Conservation (phyloP, 306 rosid genomes). For the Mucuna pruriens region DNA sequence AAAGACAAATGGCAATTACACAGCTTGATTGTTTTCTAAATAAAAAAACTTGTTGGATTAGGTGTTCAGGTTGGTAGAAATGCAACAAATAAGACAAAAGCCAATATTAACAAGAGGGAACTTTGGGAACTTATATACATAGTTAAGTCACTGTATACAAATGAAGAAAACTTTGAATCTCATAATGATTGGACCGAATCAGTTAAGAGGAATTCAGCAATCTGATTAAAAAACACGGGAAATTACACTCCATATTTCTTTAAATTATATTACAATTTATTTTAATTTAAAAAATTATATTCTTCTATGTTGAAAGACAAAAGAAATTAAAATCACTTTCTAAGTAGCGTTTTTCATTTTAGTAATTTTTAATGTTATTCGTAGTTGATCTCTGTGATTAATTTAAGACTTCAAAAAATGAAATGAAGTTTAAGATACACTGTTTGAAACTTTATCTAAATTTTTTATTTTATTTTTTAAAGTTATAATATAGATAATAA, state of each 20-base stretch:
- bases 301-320: background rate
- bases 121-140: slow-evolving; percentile 15
- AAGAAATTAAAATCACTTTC: background rate
- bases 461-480: background rate
- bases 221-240: slow-evolving; percentile 33
- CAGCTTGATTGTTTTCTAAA: slow-evolving; percentile 34
- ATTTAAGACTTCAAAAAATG: background rate
- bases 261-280: background rate
- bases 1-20: slow-evolving; percentile 42
- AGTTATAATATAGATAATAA: background rate
- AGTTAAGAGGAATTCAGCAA: slow-evolving; percentile 26
- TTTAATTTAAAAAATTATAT: background rate
- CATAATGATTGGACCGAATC: background rate
- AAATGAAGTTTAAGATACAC: background rate
- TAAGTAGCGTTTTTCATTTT: too few species aligned
- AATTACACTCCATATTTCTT: background rate
- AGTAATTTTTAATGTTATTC: background rate
- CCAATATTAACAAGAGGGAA: slow-evolving; percentile 17
- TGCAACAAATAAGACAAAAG: slow-evolving; percentile 42
- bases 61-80: slow-evolving; percentile 47
- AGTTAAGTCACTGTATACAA: slow-evolving; percentile 16
- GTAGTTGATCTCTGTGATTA: background rate
- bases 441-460: background rate
- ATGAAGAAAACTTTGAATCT: background rate
- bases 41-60: slow-evolving; percentile 27